Percentiles rank a stretch among this genome's conserved stretches.
Evolutionary conservation across 306 rosid genomes (phyloP).

Genomic region (Cajanus cajan): DNA sequence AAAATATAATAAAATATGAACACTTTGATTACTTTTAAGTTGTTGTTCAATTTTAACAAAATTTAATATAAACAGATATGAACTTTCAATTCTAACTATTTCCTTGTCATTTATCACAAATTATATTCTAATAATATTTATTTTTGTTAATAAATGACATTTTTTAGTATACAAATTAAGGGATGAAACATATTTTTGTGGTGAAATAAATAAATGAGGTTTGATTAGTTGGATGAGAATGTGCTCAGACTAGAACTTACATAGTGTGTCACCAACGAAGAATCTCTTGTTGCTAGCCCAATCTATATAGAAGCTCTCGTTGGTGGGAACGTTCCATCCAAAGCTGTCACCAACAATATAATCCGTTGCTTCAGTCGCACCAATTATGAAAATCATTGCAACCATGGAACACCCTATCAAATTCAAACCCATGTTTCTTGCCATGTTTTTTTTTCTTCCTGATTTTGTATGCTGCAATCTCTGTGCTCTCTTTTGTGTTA

Average conservation of each 20-base stretch:
- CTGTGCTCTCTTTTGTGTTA: not conserved
- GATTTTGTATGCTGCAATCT: not conserved
- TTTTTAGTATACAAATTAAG: no score
- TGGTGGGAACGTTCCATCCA: conserved; percentile 28
- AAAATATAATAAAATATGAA: no score
- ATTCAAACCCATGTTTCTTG: not conserved
- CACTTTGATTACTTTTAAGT: no score
- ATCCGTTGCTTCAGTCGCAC: conserved; percentile 1
- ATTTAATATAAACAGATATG: no score
- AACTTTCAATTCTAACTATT: no score
- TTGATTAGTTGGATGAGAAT: not conserved
- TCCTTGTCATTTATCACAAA: no score
- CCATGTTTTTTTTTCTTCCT: not conserved
- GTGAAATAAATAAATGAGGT: not conserved
- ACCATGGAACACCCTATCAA: conserved; percentile 25
- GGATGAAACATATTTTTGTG: no score
- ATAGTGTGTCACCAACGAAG: not conserved
- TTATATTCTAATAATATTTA: no score
- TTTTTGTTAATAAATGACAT: no score
- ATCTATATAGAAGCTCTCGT: conserved; percentile 1
- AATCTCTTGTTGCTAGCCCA: conserved; percentile 11
- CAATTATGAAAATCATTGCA: conserved; percentile 6
- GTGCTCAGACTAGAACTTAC: not conserved
- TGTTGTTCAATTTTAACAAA: no score
- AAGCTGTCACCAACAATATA: conserved; percentile 30